phyloP scores from a whole-genome alignment of 2,329 filamentous ascomycete species.

The Colletotrichum filicis region DNA sequence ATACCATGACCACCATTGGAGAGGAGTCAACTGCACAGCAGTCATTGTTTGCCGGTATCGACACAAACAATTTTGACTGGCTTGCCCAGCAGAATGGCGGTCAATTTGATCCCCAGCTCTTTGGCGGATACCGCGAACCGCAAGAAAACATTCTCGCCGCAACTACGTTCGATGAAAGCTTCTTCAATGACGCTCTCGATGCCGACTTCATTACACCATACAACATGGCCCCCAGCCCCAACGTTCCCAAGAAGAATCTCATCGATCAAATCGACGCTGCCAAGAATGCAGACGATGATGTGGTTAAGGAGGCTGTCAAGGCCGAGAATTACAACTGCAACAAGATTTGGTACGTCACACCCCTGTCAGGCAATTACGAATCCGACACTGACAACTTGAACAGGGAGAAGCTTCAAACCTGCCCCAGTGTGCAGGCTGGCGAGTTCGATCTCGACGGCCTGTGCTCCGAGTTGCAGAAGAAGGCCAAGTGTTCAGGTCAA shows the following conservation, averaged over 20 bases:
- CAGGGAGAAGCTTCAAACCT: slow-evolving; percentile 91
- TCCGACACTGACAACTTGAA: slow-evolving; percentile 51
- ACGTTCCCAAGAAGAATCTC: slow-evolving; percentile 72
- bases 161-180: slow-evolving; percentile 76
- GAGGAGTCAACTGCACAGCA: slow-evolving; percentile 63
- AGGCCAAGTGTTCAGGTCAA: slow-evolving; percentile 92
- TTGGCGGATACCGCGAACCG: slow-evolving; percentile 91
- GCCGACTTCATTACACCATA: slow-evolving; percentile 85
- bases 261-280: slow-evolving; percentile 82
- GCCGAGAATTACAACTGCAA: slow-evolving; percentile 80
- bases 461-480: slow-evolving; percentile 92
- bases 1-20: slow-evolving; percentile 72
- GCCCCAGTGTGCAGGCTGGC: slow-evolving; percentile 87
- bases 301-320: slow-evolving; percentile 48
- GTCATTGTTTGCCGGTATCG: slow-evolving; percentile 52
- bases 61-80: slow-evolving; percentile 74
- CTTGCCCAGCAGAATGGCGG: slow-evolving; percentile 83
- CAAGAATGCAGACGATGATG: slow-evolving; percentile 77
- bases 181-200: slow-evolving; percentile 82
- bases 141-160: slow-evolving; percentile 81
- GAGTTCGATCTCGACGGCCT: slow-evolving; percentile 94
- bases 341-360: slow-evolving; percentile 83
- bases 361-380: not conserved
- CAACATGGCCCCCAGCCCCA: slow-evolving; percentile 68
- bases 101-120: slow-evolving; percentile 90